These are phyloP conservation scores for Mucor saturninus DNA, from an alignment of 371 early-diverging fungal genomes.

Conservation along the genomic window DNA sequence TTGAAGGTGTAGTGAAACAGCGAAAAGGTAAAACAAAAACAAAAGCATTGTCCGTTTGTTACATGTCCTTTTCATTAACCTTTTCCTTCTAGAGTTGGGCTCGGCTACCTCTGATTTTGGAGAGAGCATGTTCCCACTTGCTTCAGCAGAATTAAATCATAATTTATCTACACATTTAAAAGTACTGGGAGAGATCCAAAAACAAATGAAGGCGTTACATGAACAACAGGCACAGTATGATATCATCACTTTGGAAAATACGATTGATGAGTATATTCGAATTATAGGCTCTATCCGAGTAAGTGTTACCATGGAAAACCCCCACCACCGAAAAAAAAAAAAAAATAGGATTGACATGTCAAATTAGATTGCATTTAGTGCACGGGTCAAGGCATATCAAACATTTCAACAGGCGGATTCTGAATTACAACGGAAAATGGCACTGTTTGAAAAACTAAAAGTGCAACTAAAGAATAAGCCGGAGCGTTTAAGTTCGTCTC, in stretches of 20 bases:
- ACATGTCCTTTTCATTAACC: background rate
- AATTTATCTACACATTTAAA: slow-evolving; percentile 66
- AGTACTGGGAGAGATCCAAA: slow-evolving; percentile 78
- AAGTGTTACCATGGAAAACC: slow-evolving; percentile 1
- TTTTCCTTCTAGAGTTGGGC: slow-evolving; percentile 63
- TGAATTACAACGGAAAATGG: slow-evolving; percentile 67
- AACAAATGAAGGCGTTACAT: slow-evolving; percentile 77
- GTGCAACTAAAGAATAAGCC: slow-evolving; percentile 63
- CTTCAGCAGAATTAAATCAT: slow-evolving; percentile 74
- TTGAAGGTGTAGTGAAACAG: slow-evolving; percentile 83
- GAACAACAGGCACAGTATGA: slow-evolving; percentile 76
- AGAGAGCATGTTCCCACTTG: slow-evolving; percentile 78
- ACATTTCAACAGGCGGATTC: slow-evolving; percentile 71
- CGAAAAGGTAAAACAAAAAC: slow-evolving; percentile 59
- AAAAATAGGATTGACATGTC: background rate
- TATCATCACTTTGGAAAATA: slow-evolving; percentile 73
- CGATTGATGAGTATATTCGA: slow-evolving; percentile 89
- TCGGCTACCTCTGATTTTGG: slow-evolving; percentile 82
- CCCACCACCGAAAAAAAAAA: background rate
- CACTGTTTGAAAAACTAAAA: slow-evolving; percentile 65
- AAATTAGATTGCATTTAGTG: slow-evolving; percentile 71
- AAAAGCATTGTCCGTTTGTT: background rate
- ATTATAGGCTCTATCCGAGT: slow-evolving; percentile 82
- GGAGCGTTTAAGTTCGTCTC: slow-evolving; percentile 64
- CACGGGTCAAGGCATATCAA: slow-evolving; percentile 75